These are phyloP conservation scores for Delonix regia DNA, from an alignment of 306 rosid species.

Conservation along the genomic window DNA sequence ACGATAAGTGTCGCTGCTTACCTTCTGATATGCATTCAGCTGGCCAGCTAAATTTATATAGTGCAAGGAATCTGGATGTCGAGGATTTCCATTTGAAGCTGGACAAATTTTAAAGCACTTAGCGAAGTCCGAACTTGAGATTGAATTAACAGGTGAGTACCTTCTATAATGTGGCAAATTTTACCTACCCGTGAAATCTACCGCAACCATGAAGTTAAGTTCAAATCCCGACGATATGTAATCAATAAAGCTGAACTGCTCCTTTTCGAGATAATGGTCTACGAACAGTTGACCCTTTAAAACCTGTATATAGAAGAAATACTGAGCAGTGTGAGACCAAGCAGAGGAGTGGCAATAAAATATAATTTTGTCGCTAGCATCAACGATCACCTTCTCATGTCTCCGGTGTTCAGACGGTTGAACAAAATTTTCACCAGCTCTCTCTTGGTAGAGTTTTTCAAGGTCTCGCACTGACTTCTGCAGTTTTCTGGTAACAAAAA, in stretches of 20 bases:
- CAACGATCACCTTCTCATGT: conserved; percentile 62
- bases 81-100: conserved; percentile 91
- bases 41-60: conserved; percentile 62
- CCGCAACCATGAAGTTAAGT: conserved; percentile 92
- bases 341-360: conserved; percentile 4
- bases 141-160: conserved; percentile 2
- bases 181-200: conserved; percentile 80
- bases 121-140: conserved; percentile 16
- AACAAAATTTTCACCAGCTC: conserved; percentile 52
- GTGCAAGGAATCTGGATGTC: conserved; percentile 61
- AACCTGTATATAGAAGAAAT: conserved; percentile 43
- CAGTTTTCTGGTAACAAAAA: conserved; percentile 55
- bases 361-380: not conserved
- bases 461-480: conserved; percentile 72
- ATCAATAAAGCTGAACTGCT: conserved; percentile 77
- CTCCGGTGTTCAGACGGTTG: conserved; percentile 48
- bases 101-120: conserved; percentile 39
- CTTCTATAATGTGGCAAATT: not conserved
- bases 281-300: conserved; percentile 82
- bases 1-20: conserved; percentile 35
- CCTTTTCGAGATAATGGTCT: conserved; percentile 68
- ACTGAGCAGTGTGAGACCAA: conserved; percentile 22
- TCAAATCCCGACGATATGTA: conserved; percentile 88
- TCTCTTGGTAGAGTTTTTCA: conserved; percentile 59
- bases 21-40: conserved; percentile 81